phyloP scores from a whole-genome alignment of 768 basidiomycete species.

The Rhodotorula babjevae region DNA sequence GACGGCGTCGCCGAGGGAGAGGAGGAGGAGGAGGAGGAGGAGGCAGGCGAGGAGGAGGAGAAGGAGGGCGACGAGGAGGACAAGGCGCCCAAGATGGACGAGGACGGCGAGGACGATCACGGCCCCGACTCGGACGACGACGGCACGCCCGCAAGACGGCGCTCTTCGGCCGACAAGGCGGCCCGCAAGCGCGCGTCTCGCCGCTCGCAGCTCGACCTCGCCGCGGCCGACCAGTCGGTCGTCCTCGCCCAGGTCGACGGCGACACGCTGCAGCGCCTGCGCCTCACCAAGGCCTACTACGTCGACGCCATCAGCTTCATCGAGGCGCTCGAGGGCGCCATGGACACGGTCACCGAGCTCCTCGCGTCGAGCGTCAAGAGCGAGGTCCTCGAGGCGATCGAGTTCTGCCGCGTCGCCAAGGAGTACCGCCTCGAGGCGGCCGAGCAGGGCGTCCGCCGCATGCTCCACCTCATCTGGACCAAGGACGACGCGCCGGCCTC shows the following conservation, averaged over 20 bases:
- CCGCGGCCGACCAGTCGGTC: slow-evolving; percentile 62
- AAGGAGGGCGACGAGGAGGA: slow-evolving; percentile 48
- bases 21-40: slow-evolving; percentile 41
- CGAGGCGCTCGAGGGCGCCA: slow-evolving; percentile 60
- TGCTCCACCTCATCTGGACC: slow-evolving; percentile 94
- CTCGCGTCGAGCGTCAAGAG: slow-evolving; percentile 66
- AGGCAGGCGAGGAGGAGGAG: slow-evolving; percentile 48
- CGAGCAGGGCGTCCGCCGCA: slow-evolving; percentile 84
- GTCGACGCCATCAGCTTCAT: slow-evolving; percentile 82
- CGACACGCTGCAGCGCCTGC: slow-evolving; percentile 61
- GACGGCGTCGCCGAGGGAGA: slow-evolving; percentile 57
- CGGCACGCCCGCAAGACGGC: slow-evolving; percentile 43
- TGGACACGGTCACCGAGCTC: slow-evolving; percentile 66
- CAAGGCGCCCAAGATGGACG: slow-evolving; percentile 3
- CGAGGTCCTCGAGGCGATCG: slow-evolving; percentile 52
- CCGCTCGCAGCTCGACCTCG: slow-evolving; percentile 57
- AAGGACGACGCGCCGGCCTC: slow-evolving; percentile 76
- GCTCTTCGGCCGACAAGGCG: slow-evolving; percentile 46
- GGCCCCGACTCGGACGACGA: slow-evolving; percentile 38
- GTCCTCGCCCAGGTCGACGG: slow-evolving; percentile 65
- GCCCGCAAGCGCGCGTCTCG: slow-evolving; percentile 58
- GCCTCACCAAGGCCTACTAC: slow-evolving; percentile 78
- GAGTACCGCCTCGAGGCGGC: slow-evolving; percentile 76
- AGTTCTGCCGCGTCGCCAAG: slow-evolving; percentile 78
- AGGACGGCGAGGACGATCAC: slow-evolving; percentile 41